Conservation (phyloP, 768 basidiomycete species). For the Grammothele lineata region DNA sequence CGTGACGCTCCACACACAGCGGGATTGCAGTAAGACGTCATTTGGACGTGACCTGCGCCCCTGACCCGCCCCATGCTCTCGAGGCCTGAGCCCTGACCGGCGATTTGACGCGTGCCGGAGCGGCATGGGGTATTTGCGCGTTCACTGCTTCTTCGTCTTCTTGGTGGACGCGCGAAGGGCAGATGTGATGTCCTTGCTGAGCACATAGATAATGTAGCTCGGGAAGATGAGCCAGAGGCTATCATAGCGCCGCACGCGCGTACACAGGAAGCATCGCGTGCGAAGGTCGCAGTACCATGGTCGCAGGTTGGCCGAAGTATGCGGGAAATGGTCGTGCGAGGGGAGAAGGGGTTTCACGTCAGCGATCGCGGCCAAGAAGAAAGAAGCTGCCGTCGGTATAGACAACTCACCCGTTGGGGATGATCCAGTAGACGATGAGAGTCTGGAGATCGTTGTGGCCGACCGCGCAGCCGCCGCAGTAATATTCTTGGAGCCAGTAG, state of each 20-base stretch:
- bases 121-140: background rate
- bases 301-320: no score
- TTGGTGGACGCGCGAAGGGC: constrained; percentile 35
- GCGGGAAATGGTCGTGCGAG: no score
- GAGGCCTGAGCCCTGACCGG: no score
- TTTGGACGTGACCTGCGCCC: no score
- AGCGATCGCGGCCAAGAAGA: no score
- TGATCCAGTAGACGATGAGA: constrained; percentile 59
- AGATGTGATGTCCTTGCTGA: constrained; percentile 58
- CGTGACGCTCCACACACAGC: no score
- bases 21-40: no score
- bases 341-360: background rate
- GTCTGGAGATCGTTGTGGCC: constrained; percentile 64
- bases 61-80: no score
- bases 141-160: constrained; percentile 31
- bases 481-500: constrained; percentile 82
- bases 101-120: no score
- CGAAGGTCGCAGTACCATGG: background rate
- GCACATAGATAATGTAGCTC: constrained; percentile 47
- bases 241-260: background rate
- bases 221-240: constrained; percentile 83
- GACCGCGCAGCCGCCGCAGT: constrained; percentile 58
- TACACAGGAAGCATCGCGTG: no score
- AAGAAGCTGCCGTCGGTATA: background rate
- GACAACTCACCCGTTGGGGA: constrained; percentile 70